These are phyloP conservation scores for Penicillium coffeae DNA, from an alignment of 495 filamentous ascomycete species.

Conservation along the genomic window DNA sequence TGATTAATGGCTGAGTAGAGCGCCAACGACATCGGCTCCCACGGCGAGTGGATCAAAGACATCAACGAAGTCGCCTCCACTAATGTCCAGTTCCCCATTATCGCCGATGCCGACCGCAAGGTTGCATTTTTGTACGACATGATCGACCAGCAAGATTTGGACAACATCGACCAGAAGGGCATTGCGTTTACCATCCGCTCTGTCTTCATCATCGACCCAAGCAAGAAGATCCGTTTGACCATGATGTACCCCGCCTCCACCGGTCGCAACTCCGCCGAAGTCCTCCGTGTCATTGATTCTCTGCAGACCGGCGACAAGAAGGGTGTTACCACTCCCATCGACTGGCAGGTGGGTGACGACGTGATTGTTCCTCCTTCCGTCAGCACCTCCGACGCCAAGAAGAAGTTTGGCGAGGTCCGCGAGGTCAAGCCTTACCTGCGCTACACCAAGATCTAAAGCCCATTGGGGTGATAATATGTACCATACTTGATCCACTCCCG, in stretches of 20 bases:
- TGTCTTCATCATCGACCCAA: conserved; percentile 98
- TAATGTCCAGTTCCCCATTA: conserved; percentile 88
- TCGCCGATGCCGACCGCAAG: conserved; percentile 93
- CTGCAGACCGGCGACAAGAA: conserved; percentile 97
- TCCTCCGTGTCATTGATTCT: conserved; percentile 91
- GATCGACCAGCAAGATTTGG: conserved; percentile 80
- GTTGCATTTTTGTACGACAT: conserved; percentile 93
- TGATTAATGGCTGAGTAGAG: conserved; percentile 21
- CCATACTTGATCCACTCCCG: background rate
- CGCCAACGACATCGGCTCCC: conserved; percentile 50
- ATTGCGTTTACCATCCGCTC: conserved; percentile 98
- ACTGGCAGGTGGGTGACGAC: conserved; percentile 86
- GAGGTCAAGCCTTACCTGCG: conserved; percentile 83
- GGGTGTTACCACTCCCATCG: conserved; percentile 87
- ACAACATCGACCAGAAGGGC: conserved; percentile 92
- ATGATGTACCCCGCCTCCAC: conserved; percentile 96
- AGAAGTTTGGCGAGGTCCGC: conserved; percentile 85
- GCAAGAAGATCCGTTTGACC: conserved; percentile 95
- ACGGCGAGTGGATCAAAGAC: conserved; percentile 83
- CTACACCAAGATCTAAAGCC: conserved; percentile 22
- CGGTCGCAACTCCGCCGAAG: conserved; percentile 93
- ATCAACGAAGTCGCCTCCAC: conserved; percentile 87
- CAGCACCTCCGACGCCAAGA: conserved; percentile 81
- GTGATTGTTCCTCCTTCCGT: conserved; percentile 92
- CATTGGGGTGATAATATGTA: background rate